Evolutionary conservation across 2,329 filamentous ascomycete genomes (phyloP), one percentile per base, ranked within the genome.

Genomic region (Colletotrichum eleusines): DNA sequence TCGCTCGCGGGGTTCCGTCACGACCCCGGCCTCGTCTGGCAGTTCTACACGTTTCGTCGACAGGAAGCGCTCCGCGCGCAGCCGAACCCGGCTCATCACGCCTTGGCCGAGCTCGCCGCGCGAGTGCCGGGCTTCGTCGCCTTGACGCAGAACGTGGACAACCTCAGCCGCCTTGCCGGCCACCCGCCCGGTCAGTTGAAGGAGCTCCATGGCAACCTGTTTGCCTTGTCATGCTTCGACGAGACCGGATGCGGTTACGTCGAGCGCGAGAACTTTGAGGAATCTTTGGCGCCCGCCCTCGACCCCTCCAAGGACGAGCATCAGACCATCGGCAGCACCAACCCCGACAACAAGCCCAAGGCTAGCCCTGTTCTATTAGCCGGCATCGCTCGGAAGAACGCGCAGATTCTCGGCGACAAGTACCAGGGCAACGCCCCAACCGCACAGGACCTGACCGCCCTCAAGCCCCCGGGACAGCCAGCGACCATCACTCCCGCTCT

Each of bases 1-100:
- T 91, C 89, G 0, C 88, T 89, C 16, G 84, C 86, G 63, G 90
- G 90, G 2, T 92, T 92, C 75, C 77, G 82, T 20, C 77, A 77
- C 16, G 83, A 91, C 72, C 90, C 90, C 1, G 89, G 84, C 4
- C 81, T 92, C 5, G 89, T 92, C n/a, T 92, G 91, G 91, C 89
- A 92, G 74, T 92, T 92, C 77, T 92, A 92, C 81, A 87, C 82
- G 76, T 89, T 90, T 76, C 81, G 89, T 50, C 81, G 90, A 44
- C 89, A 91, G 74, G 90, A 90, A 86, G 88, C 91, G 0, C 81
- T 92, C 38, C 81, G 85, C 51, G 90, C 86, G 5, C 81, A 87
- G 61, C 90, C 90, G 0, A 93, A 92, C 73, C 81, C 82, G 23
- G 90, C 89, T 0, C 90, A 92, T 74, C 87, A 87, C 73, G 90